Base-by-base conservation (phyloP, 108 stramenopile species). In the Discostella stelligeroides region DNA sequence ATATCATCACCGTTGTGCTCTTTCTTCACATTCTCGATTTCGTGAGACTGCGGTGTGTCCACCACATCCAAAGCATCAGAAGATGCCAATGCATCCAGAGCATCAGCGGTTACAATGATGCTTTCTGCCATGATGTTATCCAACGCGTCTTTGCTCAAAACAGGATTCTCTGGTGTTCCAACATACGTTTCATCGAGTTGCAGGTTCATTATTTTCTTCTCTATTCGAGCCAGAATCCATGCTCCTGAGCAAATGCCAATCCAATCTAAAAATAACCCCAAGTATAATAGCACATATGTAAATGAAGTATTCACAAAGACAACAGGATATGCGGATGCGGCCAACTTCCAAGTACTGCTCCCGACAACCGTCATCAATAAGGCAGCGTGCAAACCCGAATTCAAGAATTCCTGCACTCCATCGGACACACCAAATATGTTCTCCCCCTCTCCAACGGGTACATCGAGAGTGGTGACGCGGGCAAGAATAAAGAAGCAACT, bases 331-430 rank as follows among this genome's bases (percentile, higher is more conserved):
- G 71, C 64, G 9, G 83, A 79, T 11, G 89, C 89, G 27, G 87
- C 78, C 64, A 90, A 66, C 60, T 85, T 85, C 89, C 89, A 90
- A 21, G 75, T 57, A 58, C 86, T 75, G 58, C 82, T 84, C 28
- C 80, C 89, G 27, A 87, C 54, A 75, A 87, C 84, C 49, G 89
- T 90, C 60, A 85, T 90, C 61, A 87, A 80, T 63, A 90, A 41
- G 29, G 89, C 86, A 29, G 85, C 86, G 45, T 84, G 74, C 49
- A 90, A 69, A 11, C 89, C 89, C 48, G 82, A 76, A 60, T 87
- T 86, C 77, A 90, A 72, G 60, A 90, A 86, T 27, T 28, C 24
- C 60, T 90, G 86, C 59, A 86, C 56, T 24, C 53, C 50, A 45
- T 84, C 82, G 42, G 76, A 79, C 9, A 86, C 86, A 21, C 82